Conservation (phyloP, 2,329 filamentous ascomycete genomes). For the Cladorrhinum sp. region DNA sequence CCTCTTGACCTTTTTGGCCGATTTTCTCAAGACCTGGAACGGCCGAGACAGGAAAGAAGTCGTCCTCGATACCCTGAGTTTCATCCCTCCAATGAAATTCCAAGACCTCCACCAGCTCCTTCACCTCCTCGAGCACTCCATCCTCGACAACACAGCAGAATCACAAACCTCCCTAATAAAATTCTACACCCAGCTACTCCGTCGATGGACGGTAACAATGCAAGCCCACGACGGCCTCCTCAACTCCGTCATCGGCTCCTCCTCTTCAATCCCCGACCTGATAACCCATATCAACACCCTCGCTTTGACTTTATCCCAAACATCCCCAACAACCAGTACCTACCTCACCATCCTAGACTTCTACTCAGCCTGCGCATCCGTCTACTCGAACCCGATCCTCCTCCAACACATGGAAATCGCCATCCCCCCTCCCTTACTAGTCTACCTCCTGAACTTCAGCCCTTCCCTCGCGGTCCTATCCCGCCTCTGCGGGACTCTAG, state of each 20-base stretch:
- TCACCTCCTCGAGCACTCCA: slow-evolving; percentile 47
- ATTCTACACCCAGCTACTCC: slow-evolving; percentile 67
- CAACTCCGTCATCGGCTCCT: slow-evolving; percentile 36
- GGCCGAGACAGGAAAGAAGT: slow-evolving; percentile 51
- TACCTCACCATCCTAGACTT: slow-evolving; percentile 65
- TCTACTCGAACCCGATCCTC: slow-evolving; percentile 52
- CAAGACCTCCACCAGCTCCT: slow-evolving; percentile 54
- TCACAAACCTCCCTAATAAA: slow-evolving; percentile 60
- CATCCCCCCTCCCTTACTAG: slow-evolving; percentile 63
- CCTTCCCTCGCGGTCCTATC: slow-evolving; percentile 62
- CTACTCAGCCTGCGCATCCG: slow-evolving; percentile 58
- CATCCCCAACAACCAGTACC: slow-evolving; percentile 40
- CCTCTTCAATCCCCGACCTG: slow-evolving; percentile 44
- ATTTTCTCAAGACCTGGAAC: slow-evolving; percentile 61
- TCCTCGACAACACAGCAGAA: slow-evolving; percentile 47
- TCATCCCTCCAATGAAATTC: slow-evolving; percentile 54
- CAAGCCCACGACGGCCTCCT: slow-evolving; percentile 37
- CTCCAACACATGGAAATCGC: slow-evolving; percentile 60
- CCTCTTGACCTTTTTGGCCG: slow-evolving; percentile 47
- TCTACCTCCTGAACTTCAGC: slow-evolving; percentile 70
- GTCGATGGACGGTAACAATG: slow-evolving; percentile 53
- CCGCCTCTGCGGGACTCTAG: slow-evolving; percentile 66
- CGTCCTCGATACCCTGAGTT: slow-evolving; percentile 58
- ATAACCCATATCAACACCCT: slow-evolving; percentile 53
- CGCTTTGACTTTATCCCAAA: slow-evolving; percentile 58